These are phyloP conservation scores for Cocos nucifera DNA, from an alignment of 176 grass and related monocot genomes.

Conservation along the genomic window DNA sequence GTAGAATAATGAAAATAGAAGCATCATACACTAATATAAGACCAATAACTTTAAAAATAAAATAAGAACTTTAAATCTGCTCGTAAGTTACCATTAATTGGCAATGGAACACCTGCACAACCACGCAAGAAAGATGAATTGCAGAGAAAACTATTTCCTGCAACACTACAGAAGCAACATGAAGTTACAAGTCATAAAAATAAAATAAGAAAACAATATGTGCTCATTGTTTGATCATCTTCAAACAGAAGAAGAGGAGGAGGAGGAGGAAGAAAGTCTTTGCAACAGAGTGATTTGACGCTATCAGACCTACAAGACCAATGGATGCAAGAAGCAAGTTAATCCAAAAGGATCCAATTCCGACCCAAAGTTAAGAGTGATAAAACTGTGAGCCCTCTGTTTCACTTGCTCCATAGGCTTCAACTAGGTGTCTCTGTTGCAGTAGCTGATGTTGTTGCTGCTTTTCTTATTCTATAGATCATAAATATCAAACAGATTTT, in stretches of 20 bases:
- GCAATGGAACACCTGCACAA: constrained; percentile 44
- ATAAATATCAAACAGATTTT: no score
- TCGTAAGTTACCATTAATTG: constrained; percentile 42
- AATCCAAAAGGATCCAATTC: no score
- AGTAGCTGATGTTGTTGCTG: no score
- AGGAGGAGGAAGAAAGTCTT: background rate
- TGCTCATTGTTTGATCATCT: constrained; percentile 17
- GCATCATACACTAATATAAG: constrained; percentile 14
- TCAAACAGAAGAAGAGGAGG: constrained; percentile 4
- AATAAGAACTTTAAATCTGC: constrained; percentile 17
- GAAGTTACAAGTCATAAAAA: constrained; percentile 18
- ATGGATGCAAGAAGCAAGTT: no score
- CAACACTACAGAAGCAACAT: constrained; percentile 37
- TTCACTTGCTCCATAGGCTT: no score
- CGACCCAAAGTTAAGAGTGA: no score
- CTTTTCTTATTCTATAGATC: no score
- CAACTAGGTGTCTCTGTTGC: no score
- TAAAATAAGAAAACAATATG: constrained; percentile 3
- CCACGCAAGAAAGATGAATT: constrained; percentile 73
- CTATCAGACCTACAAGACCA: no score
- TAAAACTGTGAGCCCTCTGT: no score
- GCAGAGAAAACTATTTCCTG: constrained; percentile 80
- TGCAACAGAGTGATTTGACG: no score
- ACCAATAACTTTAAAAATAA: constrained; percentile 5
- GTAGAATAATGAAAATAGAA: constrained; percentile 11